Conservation (phyloP, 345 rosid species). For the Salix purpurea region DNA sequence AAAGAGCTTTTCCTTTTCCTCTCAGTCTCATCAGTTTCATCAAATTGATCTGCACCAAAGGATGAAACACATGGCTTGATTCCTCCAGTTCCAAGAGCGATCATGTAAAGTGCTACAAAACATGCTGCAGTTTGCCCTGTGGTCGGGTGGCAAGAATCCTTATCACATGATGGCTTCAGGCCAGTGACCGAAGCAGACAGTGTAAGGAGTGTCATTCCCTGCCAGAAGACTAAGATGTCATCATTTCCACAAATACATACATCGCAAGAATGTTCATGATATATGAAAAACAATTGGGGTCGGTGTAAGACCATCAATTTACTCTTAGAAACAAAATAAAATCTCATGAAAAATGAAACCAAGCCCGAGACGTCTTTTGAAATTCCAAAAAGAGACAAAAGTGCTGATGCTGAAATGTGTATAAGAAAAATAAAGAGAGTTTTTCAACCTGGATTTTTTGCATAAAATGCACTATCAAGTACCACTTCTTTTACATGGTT, state of each 20-base stretch:
- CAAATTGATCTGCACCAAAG: constrained; percentile 95
- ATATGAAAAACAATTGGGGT: not conserved
- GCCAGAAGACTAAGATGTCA: not conserved
- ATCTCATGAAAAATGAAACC: not conserved
- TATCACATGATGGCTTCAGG: constrained; percentile 57
- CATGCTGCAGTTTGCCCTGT: constrained; percentile 42
- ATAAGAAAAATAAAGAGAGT: not conserved
- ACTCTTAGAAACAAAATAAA: not conserved
- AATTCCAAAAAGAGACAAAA: not conserved
- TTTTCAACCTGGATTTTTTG: not conserved
- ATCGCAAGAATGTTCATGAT: not conserved
- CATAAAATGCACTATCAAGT: not conserved
- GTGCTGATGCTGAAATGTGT: not conserved
- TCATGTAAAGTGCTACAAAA: constrained; percentile 73
- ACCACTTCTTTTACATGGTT: not conserved
- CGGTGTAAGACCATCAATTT: not conserved
- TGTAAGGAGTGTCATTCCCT: constrained; percentile 92
- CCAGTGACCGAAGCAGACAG: constrained; percentile 71
- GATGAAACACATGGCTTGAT: constrained; percentile 98
- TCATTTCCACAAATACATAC: not conserved
- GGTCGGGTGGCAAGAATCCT: constrained; percentile 53
- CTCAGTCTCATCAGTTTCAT: constrained; percentile 70
- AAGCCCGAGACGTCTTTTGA: not conserved
- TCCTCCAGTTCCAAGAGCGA: constrained; percentile 94
- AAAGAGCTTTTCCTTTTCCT: constrained; percentile 78